phyloP scores from a whole-genome alignment of 2,329 filamentous ascomycete species.

The Exserohilum turcica region DNA sequence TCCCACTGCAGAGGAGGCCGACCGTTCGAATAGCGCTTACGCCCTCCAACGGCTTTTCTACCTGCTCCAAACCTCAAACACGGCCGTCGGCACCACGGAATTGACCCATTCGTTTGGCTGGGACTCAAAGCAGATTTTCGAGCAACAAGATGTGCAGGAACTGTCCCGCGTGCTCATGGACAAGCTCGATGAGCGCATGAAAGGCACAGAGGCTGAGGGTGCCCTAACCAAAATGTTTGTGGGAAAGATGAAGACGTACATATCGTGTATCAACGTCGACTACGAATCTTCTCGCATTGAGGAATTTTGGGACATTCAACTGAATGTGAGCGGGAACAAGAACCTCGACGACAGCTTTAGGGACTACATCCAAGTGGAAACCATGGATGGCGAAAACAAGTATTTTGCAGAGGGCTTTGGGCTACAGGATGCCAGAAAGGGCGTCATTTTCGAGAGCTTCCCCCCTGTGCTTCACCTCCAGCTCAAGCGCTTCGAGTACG shows the following conservation, averaged over 20 bases:
- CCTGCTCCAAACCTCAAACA: conserved; percentile 83
- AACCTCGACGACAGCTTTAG: conserved; percentile 92
- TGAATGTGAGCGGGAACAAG: conserved; percentile 94
- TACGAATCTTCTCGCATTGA: conserved; percentile 95
- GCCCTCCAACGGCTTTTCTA: conserved; percentile 94
- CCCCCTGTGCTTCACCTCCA: conserved; percentile 93
- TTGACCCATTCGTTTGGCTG: conserved; percentile 96
- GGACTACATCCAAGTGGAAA: conserved; percentile 96
- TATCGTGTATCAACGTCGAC: conserved; percentile 96
- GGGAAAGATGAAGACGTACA: conserved; percentile 98
- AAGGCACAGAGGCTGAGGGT: conserved; percentile 89
- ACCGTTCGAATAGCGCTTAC: conserved; percentile 86
- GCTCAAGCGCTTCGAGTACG: conserved; percentile 97
- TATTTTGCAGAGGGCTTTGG: conserved; percentile 93
- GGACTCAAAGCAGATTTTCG: conserved; percentile 97
- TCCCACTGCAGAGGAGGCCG: conserved; percentile 83
- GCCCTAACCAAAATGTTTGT: conserved; percentile 90
- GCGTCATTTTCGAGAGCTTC: conserved; percentile 95
- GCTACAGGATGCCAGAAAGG: conserved; percentile 95
- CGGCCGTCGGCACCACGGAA: conserved; percentile 87
- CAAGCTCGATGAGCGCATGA: conserved; percentile 96
- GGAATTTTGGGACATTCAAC: conserved; percentile 98
- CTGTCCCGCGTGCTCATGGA: conserved; percentile 97
- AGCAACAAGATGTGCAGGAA: conserved; percentile 98
- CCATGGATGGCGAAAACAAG: conserved; percentile 97